A percentile compares a stretch with the other conserved stretches of the same genome.
These are phyloP conservation scores for Cynanchum wilfordii DNA, from an alignment of 257 asterid species.

Conservation along the genomic window DNA sequence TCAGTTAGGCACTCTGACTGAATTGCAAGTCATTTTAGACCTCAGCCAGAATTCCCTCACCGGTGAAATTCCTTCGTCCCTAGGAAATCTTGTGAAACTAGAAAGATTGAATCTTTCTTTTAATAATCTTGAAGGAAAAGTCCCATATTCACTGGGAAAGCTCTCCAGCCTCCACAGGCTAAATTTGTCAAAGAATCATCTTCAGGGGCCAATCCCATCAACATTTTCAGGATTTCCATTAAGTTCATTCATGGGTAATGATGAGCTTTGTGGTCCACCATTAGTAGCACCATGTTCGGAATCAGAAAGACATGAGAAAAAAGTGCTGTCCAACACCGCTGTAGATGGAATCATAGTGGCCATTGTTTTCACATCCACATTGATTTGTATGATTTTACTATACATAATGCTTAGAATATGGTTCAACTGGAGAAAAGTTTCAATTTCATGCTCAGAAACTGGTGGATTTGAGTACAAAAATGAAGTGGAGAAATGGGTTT, in stretches of 20 bases:
- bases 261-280: conserved; percentile 73
- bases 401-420: conserved; percentile 72
- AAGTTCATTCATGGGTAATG: conserved; percentile 50
- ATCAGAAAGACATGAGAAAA: conserved; percentile 25
- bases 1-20: conserved; percentile 58
- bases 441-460: conserved; percentile 69
- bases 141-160: conserved; percentile 58
- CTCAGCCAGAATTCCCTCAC: conserved; percentile 62
- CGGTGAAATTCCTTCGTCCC: conserved; percentile 65
- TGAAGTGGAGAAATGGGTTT: conserved; percentile 56
- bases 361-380: conserved; percentile 71
- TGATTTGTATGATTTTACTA: conserved; percentile 65
- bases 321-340: conserved; percentile 47
- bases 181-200: conserved; percentile 61
- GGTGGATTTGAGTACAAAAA: conserved; percentile 31
- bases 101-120: conserved; percentile 70
- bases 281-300: conserved; percentile 43
- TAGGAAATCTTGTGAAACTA: conserved; percentile 61
- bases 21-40: conserved; percentile 75
- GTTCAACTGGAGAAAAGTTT: conserved; percentile 84
- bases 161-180: conserved; percentile 68
- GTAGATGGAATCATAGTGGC: conserved; percentile 69
- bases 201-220: conserved; percentile 54
- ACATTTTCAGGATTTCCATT: conserved; percentile 57
- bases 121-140: conserved; percentile 52